Percentiles rank a stretch among this genome's conserved stretches.
Conservation (phyloP, 768 basidiomycete species). For the Baorangia bicolor region DNA sequence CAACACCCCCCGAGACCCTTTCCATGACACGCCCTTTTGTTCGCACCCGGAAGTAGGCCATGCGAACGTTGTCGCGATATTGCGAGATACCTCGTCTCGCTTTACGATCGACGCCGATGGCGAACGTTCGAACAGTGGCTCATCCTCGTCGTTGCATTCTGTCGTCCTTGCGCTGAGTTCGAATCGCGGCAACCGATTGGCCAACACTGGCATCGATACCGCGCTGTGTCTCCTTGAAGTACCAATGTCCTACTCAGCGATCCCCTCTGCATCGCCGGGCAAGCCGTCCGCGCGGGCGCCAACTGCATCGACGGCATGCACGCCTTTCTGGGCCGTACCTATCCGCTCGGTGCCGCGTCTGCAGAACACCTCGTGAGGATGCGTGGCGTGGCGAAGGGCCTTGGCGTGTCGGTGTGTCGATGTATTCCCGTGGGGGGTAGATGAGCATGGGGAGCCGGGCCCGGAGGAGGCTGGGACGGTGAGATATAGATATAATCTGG, state of each 20-base stretch:
- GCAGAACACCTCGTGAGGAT: conserved; percentile 52
- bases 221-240: conserved; percentile 72
- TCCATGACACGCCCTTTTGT: too few species aligned
- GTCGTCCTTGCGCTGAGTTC: conserved; percentile 83
- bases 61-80: conserved; percentile 45
- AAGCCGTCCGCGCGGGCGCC: conserved; percentile 65
- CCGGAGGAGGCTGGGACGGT: too few species aligned
- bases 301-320: conserved; percentile 94
- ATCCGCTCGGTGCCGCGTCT: conserved; percentile 31
- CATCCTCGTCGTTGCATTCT: conserved; percentile 21
- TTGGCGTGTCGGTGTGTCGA: conserved; percentile 81
- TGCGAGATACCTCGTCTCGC: conserved; percentile 48
- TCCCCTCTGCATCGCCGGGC: conserved; percentile 24
- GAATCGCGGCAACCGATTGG: conserved; percentile 85
- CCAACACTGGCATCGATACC: conserved; percentile 75
- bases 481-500: too few species aligned
- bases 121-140: conserved; percentile 16
- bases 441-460: too few species aligned
- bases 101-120: conserved; percentile 44
- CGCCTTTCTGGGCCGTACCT: conserved; percentile 68
- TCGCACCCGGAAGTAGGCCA: conserved; percentile 34
- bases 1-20: too few species aligned
- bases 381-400: conserved; percentile 60
- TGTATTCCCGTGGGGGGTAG: conserved; percentile 95
- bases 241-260: conserved; percentile 34